Evolutionary conservation across 2,329 filamentous ascomycete species (phyloP).

Genomic region (Epicoccum nigrum): DNA sequence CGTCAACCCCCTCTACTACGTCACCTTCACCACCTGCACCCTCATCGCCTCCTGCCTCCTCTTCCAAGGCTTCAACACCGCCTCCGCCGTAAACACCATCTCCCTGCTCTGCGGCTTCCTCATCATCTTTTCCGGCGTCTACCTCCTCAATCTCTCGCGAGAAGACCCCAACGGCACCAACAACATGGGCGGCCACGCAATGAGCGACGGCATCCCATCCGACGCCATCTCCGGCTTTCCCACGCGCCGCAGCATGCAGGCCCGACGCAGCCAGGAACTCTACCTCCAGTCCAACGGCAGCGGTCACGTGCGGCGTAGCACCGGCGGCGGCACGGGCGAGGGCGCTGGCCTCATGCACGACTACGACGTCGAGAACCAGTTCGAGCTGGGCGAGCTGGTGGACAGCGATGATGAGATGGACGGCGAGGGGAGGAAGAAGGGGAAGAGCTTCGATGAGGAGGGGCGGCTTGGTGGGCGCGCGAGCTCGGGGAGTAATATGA

Average conservation of each 20-base stretch:
- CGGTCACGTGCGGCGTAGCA: conserved; percentile 17
- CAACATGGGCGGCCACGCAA: conserved; percentile 60
- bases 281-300: conserved; percentile 56
- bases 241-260: conserved; percentile 92
- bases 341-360: conserved; percentile 83
- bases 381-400: conserved; percentile 78
- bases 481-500: conserved; percentile 29
- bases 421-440: conserved; percentile 40
- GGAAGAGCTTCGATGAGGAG: conserved; percentile 44
- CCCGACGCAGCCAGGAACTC: conserved; percentile 65
- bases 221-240: conserved; percentile 89
- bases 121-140: conserved; percentile 93
- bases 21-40: conserved; percentile 94
- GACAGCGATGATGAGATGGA: conserved; percentile 58
- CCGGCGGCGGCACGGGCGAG: conserved; percentile 59
- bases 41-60: conserved; percentile 95
- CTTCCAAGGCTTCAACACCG: conserved; percentile 95
- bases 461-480: conserved; percentile 26
- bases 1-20: conserved; percentile 96
- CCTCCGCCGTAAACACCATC: conserved; percentile 87
- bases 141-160: conserved; percentile 93
- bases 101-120: conserved; percentile 93
- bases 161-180: conserved; percentile 82
- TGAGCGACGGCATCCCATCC: conserved; percentile 80
- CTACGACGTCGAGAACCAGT: conserved; percentile 79